Evolutionary conservation across 225 moss, liverwort and hornwort species (phyloP).

Genomic region (Neckera pumila): DNA sequence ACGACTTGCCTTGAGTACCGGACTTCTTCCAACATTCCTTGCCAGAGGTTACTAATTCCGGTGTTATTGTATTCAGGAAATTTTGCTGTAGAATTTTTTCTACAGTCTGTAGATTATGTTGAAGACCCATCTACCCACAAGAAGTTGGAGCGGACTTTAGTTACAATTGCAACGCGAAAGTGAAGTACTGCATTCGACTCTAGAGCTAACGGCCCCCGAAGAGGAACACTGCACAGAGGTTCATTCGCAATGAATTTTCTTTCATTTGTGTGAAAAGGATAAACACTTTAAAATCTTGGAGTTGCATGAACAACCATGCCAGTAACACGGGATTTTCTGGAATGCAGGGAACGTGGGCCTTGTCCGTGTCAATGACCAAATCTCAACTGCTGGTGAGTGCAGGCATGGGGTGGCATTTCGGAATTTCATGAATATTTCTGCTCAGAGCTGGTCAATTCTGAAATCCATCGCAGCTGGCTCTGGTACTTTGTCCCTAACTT

Average conservation of each 20-base stretch:
- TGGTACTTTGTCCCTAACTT: not conserved
- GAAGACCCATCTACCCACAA: not conserved
- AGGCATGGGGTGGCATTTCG: not conserved
- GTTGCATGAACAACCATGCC: not conserved
- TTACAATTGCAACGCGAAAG: not conserved
- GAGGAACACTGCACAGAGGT: too few relatives aligned
- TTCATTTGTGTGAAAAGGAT: too few relatives aligned
- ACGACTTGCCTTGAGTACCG: not conserved
- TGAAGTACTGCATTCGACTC: not conserved
- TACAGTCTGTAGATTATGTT: not conserved
- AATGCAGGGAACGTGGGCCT: not conserved
- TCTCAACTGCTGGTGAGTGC: not conserved
- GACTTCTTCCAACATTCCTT: not conserved
- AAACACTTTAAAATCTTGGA: not conserved
- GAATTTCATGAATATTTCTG: not conserved
- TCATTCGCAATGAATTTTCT: not conserved
- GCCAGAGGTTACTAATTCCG: not conserved
- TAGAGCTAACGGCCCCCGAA: not conserved
- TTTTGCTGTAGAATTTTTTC: not conserved
- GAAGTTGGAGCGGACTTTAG: not conserved
- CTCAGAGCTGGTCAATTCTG: slow-evolving; percentile 1
- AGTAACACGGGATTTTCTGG: not conserved
- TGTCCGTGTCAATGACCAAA: not conserved
- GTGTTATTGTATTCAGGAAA: not conserved
- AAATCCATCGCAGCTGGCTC: slow-evolving; percentile 3